These are phyloP conservation scores for Acanthamoeba culbertsoni DNA, from an alignment of 208 protist genomes.

Conservation along the genomic window DNA sequence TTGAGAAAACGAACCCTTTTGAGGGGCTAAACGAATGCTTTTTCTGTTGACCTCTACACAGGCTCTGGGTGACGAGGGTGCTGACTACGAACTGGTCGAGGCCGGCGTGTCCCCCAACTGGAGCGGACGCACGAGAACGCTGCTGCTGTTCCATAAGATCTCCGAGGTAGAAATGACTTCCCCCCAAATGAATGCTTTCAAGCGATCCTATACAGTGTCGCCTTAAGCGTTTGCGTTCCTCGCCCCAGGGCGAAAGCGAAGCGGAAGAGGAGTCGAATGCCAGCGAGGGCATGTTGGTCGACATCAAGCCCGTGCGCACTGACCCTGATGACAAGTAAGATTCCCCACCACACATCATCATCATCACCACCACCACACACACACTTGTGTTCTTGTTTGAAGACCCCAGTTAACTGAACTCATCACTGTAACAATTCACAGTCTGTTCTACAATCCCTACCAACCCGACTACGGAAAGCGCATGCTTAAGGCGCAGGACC, in stretches of 20 bases:
- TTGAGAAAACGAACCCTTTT: too few species aligned
- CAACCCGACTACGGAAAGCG: constrained; percentile 21
- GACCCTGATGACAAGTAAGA: neutral
- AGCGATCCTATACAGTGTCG: too few species aligned
- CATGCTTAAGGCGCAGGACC: neutral
- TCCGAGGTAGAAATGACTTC: neutral
- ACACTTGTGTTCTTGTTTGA: neutral
- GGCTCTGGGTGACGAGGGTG: neutral
- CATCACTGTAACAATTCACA: too few species aligned
- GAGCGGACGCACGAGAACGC: constrained; percentile 12
- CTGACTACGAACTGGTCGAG: neutral
- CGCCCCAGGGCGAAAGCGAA: neutral
- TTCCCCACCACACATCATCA: neutral
- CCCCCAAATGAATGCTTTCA: too few species aligned
- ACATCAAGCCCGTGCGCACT: constrained; percentile 19
- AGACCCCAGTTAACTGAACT: too few species aligned
- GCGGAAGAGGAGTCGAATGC: neutral
- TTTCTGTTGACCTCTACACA: neutral
- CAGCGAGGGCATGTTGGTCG: neutral
- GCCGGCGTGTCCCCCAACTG: constrained; percentile 49
- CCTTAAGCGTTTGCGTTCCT: too few species aligned
- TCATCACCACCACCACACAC: neutral
- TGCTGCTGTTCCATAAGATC: constrained; percentile 18
- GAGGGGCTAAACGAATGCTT: neutral
- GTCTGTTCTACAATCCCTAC: constrained; percentile 20